A percentile compares a stretch with the other conserved stretches of the same genome.
These are phyloP conservation scores for Colletotrichum sansevieriae DNA, from an alignment of 2,329 filamentous ascomycete genomes.

Conservation along the genomic window DNA sequence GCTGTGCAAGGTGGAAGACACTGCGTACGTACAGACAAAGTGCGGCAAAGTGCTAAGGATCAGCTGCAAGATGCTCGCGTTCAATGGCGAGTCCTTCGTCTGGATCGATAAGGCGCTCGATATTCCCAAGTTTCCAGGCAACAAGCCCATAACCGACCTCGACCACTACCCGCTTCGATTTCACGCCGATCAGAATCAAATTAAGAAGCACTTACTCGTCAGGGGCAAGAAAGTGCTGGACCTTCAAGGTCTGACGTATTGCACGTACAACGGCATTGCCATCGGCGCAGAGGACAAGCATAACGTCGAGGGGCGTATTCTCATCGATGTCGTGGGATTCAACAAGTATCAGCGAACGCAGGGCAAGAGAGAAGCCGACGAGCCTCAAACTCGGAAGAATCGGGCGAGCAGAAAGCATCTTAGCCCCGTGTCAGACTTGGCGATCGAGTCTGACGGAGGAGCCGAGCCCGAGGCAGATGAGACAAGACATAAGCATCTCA, in stretches of 20 bases:
- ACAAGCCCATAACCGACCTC: conserved; percentile 56
- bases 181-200: conserved; percentile 47
- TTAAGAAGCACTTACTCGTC: conserved; percentile 48
- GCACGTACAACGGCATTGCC: conserved; percentile 57
- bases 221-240: conserved; percentile 57
- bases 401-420: conserved; percentile 11
- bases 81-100: conserved; percentile 56
- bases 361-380: conserved; percentile 52
- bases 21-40: conserved; percentile 46
- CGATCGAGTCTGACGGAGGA: neutral
- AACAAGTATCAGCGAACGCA: conserved; percentile 56
- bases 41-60: conserved; percentile 45
- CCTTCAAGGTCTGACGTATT: conserved; percentile 57
- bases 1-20: conserved; percentile 54
- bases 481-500: conserved; percentile 45
- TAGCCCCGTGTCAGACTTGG: too few species aligned
- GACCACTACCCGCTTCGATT: conserved; percentile 54
- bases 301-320: conserved; percentile 56
- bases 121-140: conserved; percentile 53
- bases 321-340: conserved; percentile 58
- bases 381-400: conserved; percentile 47
- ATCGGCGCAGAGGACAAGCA: conserved; percentile 48
- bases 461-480: too few species aligned
- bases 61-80: conserved; percentile 52
- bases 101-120: conserved; percentile 53